phyloP scores from a whole-genome alignment of 352 stramenopile species.

The Globisporangium emineosum region DNA sequence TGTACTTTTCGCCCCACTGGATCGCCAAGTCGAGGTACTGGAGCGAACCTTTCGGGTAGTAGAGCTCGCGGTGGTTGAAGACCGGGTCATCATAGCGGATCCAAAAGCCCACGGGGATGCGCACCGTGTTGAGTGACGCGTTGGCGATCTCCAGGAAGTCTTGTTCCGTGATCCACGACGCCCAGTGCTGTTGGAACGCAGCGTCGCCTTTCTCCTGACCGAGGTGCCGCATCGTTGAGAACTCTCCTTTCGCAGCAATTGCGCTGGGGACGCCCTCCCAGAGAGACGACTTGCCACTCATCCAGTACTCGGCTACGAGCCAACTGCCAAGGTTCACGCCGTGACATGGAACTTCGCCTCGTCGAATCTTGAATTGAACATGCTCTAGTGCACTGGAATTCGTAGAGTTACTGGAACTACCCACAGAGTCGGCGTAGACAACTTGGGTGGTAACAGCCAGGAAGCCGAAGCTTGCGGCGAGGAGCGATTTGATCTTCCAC shows the following conservation, averaged over 20 bases:
- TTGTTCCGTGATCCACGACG: constrained; percentile 28
- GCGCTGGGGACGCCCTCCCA: constrained; percentile 14
- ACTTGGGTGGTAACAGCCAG: background rate
- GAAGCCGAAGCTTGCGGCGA: background rate
- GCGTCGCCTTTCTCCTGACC: constrained; percentile 19
- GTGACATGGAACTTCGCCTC: constrained; percentile 17
- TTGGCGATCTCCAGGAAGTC: constrained; percentile 26
- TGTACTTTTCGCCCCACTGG: constrained; percentile 49
- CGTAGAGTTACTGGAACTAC: background rate
- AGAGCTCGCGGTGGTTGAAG: constrained; percentile 17
- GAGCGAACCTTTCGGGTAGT: constrained; percentile 23
- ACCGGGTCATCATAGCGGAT: constrained; percentile 29
- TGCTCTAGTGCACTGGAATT: no score
- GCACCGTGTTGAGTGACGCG: constrained; percentile 40
- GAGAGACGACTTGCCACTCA: constrained; percentile 18
- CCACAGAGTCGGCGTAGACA: background rate
- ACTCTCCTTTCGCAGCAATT: constrained; percentile 21
- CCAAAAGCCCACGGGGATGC: constrained; percentile 42
- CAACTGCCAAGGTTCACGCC: constrained; percentile 33
- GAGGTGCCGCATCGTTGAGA: constrained; percentile 23
- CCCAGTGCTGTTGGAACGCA: constrained; percentile 22
- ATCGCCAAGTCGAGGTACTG: constrained; percentile 56
- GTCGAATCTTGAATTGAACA: constrained; percentile 27
- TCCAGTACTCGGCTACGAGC: constrained; percentile 29
- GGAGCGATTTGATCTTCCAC: background rate